A percentile compares a stretch with the other conserved stretches of the same genome.
phyloP scores from a whole-genome alignment of 2,329 filamentous ascomycete species.

The Neopestalotiopsis rosae region DNA sequence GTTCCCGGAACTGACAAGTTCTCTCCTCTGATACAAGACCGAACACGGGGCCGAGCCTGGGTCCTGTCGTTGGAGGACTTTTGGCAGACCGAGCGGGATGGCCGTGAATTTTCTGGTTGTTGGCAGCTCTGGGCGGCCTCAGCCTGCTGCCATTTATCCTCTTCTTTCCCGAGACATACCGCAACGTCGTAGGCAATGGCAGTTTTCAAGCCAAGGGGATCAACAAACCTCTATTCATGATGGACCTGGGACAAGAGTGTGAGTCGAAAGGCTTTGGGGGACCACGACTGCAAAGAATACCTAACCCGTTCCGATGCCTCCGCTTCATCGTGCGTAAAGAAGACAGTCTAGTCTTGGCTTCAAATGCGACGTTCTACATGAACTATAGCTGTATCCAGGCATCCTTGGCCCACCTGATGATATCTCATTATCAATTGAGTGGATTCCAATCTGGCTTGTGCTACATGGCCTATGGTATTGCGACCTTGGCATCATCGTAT shows the following conservation, averaged over 20 bases:
- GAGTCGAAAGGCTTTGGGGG: neutral
- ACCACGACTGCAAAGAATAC: neutral
- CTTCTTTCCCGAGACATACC: slow-evolving; percentile 20
- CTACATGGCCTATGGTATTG: neutral
- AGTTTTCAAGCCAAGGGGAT: neutral
- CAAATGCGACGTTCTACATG: neutral
- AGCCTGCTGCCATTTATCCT: slow-evolving; percentile 16
- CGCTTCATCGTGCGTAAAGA: neutral
- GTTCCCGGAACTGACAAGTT: neutral
- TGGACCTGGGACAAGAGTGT: neutral
- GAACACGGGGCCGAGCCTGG: slow-evolving; percentile 16
- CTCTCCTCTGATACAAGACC: neutral
- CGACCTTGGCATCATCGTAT: neutral
- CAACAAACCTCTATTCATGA: neutral
- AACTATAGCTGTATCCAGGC: neutral
- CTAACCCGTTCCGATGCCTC: neutral
- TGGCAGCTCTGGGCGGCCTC: slow-evolving; percentile 18
- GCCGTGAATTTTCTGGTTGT: slow-evolving; percentile 24
- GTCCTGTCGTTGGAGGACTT: slow-evolving; percentile 20
- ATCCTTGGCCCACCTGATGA: slow-evolving; percentile 4
- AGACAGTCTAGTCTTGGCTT: neutral
- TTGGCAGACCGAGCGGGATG: slow-evolving; percentile 18
- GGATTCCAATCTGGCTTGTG: neutral
- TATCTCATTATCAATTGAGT: neutral
- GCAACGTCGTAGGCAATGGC: slow-evolving; percentile 22